These are phyloP conservation scores for Biscutella auriculata DNA, from an alignment of 441 rosid genomes.

Conservation along the genomic window DNA sequence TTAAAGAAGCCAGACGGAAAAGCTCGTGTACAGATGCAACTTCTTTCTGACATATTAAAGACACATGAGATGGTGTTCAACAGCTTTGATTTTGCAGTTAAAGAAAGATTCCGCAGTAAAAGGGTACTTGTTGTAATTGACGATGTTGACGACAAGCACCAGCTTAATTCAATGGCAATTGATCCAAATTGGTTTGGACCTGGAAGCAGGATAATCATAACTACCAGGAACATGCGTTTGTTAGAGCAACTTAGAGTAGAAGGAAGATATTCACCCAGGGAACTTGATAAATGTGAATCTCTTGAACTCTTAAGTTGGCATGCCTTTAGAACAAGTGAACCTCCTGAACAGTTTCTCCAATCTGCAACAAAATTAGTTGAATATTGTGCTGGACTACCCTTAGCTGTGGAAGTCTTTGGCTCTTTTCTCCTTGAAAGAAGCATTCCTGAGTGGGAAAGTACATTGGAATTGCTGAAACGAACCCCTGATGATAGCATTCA, in stretches of 20 bases:
- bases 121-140: constrained; percentile 19
- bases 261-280: not conserved
- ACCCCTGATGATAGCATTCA: constrained; percentile 2
- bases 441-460: constrained; percentile 17
- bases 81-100: no score
- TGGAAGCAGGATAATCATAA: constrained; percentile 29
- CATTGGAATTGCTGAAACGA: constrained; percentile 1
- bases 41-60: constrained; percentile 11
- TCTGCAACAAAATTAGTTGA: not conserved
- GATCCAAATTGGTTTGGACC: constrained; percentile 10
- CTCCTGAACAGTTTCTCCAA: not conserved
- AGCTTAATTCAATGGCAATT: not conserved
- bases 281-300: not conserved
- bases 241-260: not conserved
- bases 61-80: not conserved
- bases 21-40: not conserved
- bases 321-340: constrained; percentile 15
- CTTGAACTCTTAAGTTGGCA: constrained; percentile 5
- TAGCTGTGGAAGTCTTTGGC: constrained; percentile 22
- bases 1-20: not conserved
- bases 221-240: constrained; percentile 8
- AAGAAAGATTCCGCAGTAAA: not conserved
- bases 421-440: not conserved
- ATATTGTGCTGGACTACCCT: constrained; percentile 17
- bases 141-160: not conserved